phyloP scores from a whole-genome alignment of 345 rosid genomes.

The Sonneratia alba region DNA sequence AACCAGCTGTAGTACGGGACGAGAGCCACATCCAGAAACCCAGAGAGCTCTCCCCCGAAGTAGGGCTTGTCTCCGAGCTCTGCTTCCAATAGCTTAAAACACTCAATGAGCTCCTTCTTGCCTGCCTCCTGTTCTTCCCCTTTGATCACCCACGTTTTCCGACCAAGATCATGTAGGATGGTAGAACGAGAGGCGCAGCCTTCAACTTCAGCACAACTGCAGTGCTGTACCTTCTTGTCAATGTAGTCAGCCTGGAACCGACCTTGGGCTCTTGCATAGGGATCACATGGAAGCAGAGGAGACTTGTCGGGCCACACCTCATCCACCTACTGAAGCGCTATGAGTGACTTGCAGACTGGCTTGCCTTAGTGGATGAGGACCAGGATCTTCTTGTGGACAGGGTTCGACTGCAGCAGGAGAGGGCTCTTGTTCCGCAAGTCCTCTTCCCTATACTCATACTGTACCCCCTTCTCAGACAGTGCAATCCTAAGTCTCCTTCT shows the following conservation, averaged over 20 bases:
- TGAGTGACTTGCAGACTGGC: constrained; percentile 6
- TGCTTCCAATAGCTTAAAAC: constrained; percentile 3
- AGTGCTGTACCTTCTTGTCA: not conserved
- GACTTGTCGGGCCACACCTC: not conserved
- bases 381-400: not conserved
- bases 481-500: constrained; percentile 1
- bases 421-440: not conserved
- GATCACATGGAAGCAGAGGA: constrained; percentile 6
- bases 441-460: not conserved
- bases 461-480: not conserved
- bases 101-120: constrained; percentile 6
- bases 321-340: not conserved
- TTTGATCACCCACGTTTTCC: not conserved
- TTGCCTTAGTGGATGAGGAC: constrained; percentile 2
- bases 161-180: not conserved
- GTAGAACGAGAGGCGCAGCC: too few species aligned
- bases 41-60: not conserved
- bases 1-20: constrained; percentile 2
- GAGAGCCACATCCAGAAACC: not conserved
- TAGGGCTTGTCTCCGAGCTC: constrained; percentile 8
- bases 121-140: constrained; percentile 2
- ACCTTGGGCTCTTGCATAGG: not conserved
- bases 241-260: not conserved
- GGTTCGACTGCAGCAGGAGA: constrained; percentile 8
- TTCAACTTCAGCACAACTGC: not conserved